Evolutionary conservation across 352 stramenopile species (phyloP).

Genomic region (Thraustochytrium sp.): DNA sequence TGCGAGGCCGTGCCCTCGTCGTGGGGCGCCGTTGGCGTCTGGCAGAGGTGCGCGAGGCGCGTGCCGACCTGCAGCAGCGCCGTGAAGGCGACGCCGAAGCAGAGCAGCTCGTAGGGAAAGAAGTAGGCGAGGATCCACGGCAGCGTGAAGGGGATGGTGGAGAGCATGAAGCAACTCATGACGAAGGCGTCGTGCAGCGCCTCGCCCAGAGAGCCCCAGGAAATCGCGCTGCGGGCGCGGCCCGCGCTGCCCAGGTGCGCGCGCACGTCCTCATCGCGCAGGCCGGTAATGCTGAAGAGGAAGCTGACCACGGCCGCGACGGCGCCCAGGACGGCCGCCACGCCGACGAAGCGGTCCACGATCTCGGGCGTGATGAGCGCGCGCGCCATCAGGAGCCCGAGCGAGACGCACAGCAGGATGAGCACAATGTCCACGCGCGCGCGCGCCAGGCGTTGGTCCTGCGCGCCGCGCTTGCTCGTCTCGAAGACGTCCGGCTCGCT

Average conservation of each 20-base stretch:
- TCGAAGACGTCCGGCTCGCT: background rate
- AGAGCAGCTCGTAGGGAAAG: constrained; percentile 8
- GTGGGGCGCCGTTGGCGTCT: background rate
- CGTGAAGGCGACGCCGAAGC: background rate
- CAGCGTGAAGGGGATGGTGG: constrained; percentile 13
- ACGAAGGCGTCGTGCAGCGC: background rate
- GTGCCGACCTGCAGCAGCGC: background rate
- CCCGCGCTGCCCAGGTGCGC: background rate
- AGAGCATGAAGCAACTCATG: constrained; percentile 9
- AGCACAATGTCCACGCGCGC: background rate
- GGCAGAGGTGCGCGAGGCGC: background rate
- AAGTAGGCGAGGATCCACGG: constrained; percentile 29
- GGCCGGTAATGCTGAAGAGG: background rate
- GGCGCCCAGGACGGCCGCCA: background rate
- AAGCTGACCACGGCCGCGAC: background rate
- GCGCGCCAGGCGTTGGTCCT: background rate
- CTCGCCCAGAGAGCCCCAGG: background rate
- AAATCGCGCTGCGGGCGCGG: background rate
- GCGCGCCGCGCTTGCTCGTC: background rate
- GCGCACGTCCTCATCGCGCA: background rate
- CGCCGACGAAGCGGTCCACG: constrained; percentile 2
- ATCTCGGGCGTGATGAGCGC: background rate
- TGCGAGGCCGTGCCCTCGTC: background rate
- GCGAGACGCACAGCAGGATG: background rate
- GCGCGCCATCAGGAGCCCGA: background rate